Evolutionary conservation across 2,329 filamentous ascomycete genomes (phyloP).

Genomic region (Pyricularia grisea): DNA sequence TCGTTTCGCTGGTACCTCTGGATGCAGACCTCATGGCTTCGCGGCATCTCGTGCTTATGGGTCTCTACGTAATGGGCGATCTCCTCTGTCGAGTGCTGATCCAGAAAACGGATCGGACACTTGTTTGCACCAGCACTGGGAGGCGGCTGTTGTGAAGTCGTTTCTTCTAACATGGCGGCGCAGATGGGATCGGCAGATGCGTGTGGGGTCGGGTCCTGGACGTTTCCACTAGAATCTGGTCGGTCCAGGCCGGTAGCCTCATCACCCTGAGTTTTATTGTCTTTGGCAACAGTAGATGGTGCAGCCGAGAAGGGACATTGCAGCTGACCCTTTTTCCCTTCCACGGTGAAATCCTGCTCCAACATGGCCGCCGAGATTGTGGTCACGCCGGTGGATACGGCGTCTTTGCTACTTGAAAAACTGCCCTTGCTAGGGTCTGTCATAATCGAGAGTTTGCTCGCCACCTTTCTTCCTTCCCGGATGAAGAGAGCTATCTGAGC

Average conservation of each 20-base stretch:
- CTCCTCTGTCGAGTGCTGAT: constrained; percentile 88
- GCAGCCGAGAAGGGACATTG: constrained; percentile 67
- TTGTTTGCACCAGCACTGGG: constrained; percentile 46
- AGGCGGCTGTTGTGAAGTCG: constrained; percentile 40
- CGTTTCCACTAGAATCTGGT: constrained; percentile 6
- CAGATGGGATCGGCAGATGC: constrained; percentile 51
- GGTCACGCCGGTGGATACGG: constrained; percentile 37
- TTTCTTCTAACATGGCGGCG: constrained; percentile 53
- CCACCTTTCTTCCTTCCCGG: constrained; percentile 52
- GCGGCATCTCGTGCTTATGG: constrained; percentile 89
- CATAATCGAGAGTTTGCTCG: constrained; percentile 39
- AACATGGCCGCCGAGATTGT: constrained; percentile 53
- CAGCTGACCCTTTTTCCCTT: constrained; percentile 69
- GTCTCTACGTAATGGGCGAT: constrained; percentile 89
- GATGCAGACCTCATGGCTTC: constrained; percentile 89
- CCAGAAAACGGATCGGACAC: constrained; percentile 86
- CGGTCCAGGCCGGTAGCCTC: constrained; percentile 12
- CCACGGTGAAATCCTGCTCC: constrained; percentile 85
- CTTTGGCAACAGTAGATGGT: constrained; percentile 14
- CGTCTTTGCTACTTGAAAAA: constrained; percentile 35
- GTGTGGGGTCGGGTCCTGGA: constrained; percentile 33
- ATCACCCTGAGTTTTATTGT: constrained; percentile 4
- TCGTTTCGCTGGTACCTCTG: constrained; percentile 83
- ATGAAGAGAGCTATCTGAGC: constrained; percentile 55
- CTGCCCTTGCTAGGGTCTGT: constrained; percentile 41